Conservation (phyloP, 495 filamentous ascomycete genomes). For the Chaetomidium leptoderma region DNA sequence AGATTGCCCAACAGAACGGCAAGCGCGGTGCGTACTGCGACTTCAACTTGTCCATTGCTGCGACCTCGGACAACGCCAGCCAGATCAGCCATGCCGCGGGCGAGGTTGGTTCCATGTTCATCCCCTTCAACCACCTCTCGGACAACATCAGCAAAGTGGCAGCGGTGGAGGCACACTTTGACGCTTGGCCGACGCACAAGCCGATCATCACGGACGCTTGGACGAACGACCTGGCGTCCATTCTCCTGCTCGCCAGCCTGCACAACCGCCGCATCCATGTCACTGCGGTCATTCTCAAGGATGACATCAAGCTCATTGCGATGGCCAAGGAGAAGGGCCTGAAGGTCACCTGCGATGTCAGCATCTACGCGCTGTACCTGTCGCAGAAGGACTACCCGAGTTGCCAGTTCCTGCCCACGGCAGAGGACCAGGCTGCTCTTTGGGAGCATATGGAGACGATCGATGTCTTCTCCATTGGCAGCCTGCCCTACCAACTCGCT, state of each 20-base stretch:
- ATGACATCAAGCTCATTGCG: slow-evolving; percentile 76
- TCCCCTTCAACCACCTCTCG: slow-evolving; percentile 82
- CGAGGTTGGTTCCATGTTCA: slow-evolving; percentile 80
- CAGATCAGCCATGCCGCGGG: slow-evolving; percentile 67
- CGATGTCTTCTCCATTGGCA: slow-evolving; percentile 80
- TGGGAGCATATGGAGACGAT: slow-evolving; percentile 76
- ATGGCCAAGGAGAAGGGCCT: slow-evolving; percentile 78
- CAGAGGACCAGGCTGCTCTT: slow-evolving; percentile 68
- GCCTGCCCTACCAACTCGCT: slow-evolving; percentile 75
- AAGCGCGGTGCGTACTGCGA: slow-evolving; percentile 67
- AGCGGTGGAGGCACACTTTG: slow-evolving; percentile 75
- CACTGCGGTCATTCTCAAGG: slow-evolving; percentile 74
- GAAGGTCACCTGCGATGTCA: slow-evolving; percentile 81
- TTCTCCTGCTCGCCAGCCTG: slow-evolving; percentile 73
- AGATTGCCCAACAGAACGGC: slow-evolving; percentile 71
- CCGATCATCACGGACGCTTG: slow-evolving; percentile 83
- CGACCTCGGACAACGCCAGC: slow-evolving; percentile 70
- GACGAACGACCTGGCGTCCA: slow-evolving; percentile 75
- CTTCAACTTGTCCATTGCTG: slow-evolving; percentile 81
- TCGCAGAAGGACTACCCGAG: slow-evolving; percentile 69
- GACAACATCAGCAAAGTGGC: slow-evolving; percentile 86
- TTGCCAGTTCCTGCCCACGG: slow-evolving; percentile 62
- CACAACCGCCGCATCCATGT: slow-evolving; percentile 82
- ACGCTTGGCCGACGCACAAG: slow-evolving; percentile 74
- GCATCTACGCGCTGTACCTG: slow-evolving; percentile 75